Conservation (phyloP, 1,139 yeast genomes). For the Sugiyamaella novakii region DNA sequence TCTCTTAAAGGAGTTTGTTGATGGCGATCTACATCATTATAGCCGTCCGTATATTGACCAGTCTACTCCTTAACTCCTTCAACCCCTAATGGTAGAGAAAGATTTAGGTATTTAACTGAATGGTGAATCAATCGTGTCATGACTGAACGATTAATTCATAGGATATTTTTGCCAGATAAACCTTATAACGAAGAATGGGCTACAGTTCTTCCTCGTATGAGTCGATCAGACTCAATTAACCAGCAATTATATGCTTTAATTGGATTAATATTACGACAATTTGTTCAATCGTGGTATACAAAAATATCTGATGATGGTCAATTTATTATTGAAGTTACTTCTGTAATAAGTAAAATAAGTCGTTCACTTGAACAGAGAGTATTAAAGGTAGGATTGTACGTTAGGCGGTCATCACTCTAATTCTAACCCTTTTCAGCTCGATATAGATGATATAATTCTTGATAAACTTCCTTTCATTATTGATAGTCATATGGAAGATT, state of each 20-base stretch:
- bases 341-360: conserved; percentile 45
- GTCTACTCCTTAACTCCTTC: too few relatives aligned
- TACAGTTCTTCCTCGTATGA: conserved; percentile 41
- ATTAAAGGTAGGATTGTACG: conserved; percentile 23
- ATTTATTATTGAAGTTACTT: conserved; percentile 45
- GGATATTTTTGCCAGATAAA: conserved; percentile 34
- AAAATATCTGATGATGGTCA: conserved; percentile 47
- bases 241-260: conserved; percentile 49
- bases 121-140: too few relatives aligned
- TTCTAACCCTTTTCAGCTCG: too few relatives aligned
- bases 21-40: too few relatives aligned
- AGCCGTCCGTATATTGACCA: too few relatives aligned
- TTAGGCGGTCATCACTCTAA: neutral
- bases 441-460: conserved; percentile 43
- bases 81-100: too few relatives aligned
- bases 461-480: conserved; percentile 49
- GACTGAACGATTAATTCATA: conserved; percentile 36
- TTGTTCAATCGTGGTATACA: conserved; percentile 51
- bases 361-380: conserved; percentile 44
- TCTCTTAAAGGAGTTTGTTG: too few relatives aligned
- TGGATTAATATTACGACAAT: conserved; percentile 49
- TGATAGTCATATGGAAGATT: conserved; percentile 42
- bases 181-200: conserved; percentile 27
- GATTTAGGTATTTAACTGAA: too few relatives aligned
- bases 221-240: conserved; percentile 44